Evolutionary conservation across 1,284 basidiomycete species (phyloP).

Genomic region (Austropuccinia psidii): DNA sequence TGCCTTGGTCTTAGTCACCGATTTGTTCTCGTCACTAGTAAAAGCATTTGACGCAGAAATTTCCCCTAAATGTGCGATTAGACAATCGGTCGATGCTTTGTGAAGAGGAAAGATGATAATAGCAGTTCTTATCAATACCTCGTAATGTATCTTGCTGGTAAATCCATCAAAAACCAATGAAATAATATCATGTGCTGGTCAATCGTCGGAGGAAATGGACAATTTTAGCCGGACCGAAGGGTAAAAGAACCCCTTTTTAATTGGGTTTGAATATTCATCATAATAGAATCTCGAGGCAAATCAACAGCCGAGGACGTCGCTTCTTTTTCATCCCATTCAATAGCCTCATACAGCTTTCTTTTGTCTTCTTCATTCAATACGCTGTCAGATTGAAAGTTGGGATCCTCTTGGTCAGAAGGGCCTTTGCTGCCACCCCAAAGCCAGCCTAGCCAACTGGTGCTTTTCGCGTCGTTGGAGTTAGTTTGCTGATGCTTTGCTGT

Average conservation of each 20-base stretch:
- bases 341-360: slow-evolving; percentile 81
- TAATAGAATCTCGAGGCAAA: slow-evolving; percentile 71
- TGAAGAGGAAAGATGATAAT: slow-evolving; percentile 82
- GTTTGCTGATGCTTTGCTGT: slow-evolving; percentile 52
- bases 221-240: slow-evolving; percentile 56
- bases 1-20: slow-evolving; percentile 61
- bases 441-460: slow-evolving; percentile 70
- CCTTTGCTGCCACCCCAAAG: slow-evolving; percentile 63
- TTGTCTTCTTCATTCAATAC: slow-evolving; percentile 85
- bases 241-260: slow-evolving; percentile 81
- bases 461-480: slow-evolving; percentile 51
- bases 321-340: slow-evolving; percentile 80
- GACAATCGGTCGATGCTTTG: slow-evolving; percentile 60
- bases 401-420: slow-evolving; percentile 44
- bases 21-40: slow-evolving; percentile 52
- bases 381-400: slow-evolving; percentile 55
- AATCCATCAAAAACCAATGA: slow-evolving; percentile 84
- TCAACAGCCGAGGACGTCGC: slow-evolving; percentile 58
- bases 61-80: slow-evolving; percentile 81
- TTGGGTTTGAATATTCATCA: slow-evolving; percentile 66
- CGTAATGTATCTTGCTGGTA: slow-evolving; percentile 72
- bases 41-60: slow-evolving; percentile 75
- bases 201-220: background rate
- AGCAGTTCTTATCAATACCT: slow-evolving; percentile 81
- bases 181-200: slow-evolving; percentile 60